These are phyloP conservation scores for Hansenula anomala DNA, from an alignment of 1,139 yeast genomes.

Conservation along the genomic window DNA sequence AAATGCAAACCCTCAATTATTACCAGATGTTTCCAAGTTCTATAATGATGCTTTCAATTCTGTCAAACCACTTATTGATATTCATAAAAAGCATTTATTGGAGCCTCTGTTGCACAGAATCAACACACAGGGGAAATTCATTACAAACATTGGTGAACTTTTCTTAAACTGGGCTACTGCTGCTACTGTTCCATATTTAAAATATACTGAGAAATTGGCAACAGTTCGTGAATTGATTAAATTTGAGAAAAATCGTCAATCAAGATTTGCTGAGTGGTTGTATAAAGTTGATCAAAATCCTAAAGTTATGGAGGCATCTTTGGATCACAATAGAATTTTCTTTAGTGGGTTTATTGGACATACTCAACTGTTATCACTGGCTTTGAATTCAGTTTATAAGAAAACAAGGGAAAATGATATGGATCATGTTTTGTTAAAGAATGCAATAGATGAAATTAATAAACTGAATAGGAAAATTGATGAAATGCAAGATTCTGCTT, in stretches of 20 bases:
- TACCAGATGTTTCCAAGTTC: conserved; percentile 48
- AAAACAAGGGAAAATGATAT: conserved; percentile 46
- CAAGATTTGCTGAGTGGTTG: conserved; percentile 48
- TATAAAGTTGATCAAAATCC: conserved; percentile 39
- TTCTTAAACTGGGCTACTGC: conserved; percentile 62
- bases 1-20: conserved; percentile 32
- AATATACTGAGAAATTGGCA: conserved; percentile 54
- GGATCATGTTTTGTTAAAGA: conserved; percentile 49
- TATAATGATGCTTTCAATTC: conserved; percentile 57
- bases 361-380: conserved; percentile 65
- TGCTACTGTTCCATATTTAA: conserved; percentile 50
- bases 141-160: conserved; percentile 60
- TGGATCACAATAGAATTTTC: conserved; percentile 56
- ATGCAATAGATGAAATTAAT: conserved; percentile 48
- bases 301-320: conserved; percentile 33
- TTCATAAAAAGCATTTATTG: conserved; percentile 53
- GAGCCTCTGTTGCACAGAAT: conserved; percentile 50
- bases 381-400: conserved; percentile 54
- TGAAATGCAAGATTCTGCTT: conserved; percentile 50
- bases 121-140: conserved; percentile 59
- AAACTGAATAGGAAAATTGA: conserved; percentile 44
- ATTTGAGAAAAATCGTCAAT: conserved; percentile 42
- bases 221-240: conserved; percentile 50
- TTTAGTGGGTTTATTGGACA: conserved; percentile 76
- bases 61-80: conserved; percentile 54